phyloP scores from a whole-genome alignment of 139 green algal genomes.

The Chlorella ohadii region DNA sequence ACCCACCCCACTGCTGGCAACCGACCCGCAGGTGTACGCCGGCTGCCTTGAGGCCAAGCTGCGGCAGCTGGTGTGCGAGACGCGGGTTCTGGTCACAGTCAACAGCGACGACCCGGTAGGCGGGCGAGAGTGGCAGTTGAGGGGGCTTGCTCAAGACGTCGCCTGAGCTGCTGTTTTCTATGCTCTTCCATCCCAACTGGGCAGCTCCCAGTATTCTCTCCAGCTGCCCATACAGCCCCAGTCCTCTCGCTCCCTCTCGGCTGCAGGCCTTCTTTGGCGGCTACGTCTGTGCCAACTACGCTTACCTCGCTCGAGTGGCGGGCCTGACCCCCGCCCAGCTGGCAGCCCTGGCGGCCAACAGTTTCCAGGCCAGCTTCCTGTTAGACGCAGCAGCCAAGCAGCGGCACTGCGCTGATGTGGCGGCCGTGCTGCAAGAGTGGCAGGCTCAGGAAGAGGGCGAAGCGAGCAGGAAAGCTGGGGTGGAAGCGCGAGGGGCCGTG shows the following conservation, averaged over 20 bases:
- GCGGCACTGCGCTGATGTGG: background rate
- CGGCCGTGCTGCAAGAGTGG: constrained; percentile 8
- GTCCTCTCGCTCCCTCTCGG: background rate
- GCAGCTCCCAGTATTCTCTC: too few species aligned
- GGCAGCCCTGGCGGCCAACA: constrained; percentile 39
- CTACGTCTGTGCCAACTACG: constrained; percentile 63
- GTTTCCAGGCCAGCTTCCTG: constrained; percentile 49
- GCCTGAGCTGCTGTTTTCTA: too few species aligned
- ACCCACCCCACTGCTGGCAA: too few species aligned
- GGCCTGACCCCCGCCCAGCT: constrained; percentile 30
- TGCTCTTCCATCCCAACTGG: too few species aligned
- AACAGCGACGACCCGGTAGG: constrained; percentile 69
- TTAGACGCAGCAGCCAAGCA: constrained; percentile 8
- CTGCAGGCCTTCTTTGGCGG: background rate
- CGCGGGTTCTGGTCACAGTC: constrained; percentile 48
- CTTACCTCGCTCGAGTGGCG: constrained; percentile 37
- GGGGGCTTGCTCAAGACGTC: too few species aligned
- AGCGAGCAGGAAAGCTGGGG: background rate
- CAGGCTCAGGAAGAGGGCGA: background rate
- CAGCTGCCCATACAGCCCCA: too few species aligned
- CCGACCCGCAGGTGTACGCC: constrained; percentile 53
- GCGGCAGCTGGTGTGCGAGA: constrained; percentile 29
- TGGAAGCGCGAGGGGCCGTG: too few species aligned
- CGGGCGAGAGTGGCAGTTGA: too few species aligned
- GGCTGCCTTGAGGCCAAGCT: constrained; percentile 45